Conservation (phyloP, 2,329 filamentous ascomycete genomes). For the Cordyceps javanica region DNA sequence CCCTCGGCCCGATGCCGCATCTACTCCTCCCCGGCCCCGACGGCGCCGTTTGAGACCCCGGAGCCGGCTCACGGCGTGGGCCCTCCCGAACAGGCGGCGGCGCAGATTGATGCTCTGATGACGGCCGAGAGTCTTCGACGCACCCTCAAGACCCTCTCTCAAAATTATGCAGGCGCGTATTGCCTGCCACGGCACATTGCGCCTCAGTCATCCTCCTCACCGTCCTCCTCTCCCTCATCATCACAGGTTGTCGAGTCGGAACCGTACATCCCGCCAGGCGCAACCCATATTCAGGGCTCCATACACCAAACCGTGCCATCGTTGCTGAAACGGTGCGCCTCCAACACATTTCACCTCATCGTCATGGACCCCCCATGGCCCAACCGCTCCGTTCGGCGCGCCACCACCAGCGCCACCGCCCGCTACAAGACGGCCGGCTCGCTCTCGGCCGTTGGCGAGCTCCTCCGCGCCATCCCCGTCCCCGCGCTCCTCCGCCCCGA, state of each 20-base stretch:
- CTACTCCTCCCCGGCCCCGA: conserved; percentile 38
- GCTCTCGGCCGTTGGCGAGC: conserved; percentile 38
- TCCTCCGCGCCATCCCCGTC: conserved; percentile 53
- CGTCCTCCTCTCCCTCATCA: not conserved
- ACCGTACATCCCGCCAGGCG: conserved; percentile 34
- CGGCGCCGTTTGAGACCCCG: conserved; percentile 43
- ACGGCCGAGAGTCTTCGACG: conserved; percentile 38
- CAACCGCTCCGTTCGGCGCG: conserved; percentile 64
- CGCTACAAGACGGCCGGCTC: conserved; percentile 40
- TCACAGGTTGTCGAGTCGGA: not conserved
- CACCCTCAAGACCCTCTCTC: conserved; percentile 31
- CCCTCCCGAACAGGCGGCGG: conserved; percentile 35
- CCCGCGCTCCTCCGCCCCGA: conserved; percentile 43
- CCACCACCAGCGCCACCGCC: conserved; percentile 39
- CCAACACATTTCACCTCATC: conserved; percentile 62
- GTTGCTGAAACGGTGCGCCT: conserved; percentile 39
- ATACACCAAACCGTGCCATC: conserved; percentile 34
- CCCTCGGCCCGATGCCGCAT: conserved; percentile 30
- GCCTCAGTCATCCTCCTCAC: conserved; percentile 11
- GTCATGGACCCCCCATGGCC: conserved; percentile 78
- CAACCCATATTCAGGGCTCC: conserved; percentile 42
- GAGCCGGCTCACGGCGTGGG: conserved; percentile 28
- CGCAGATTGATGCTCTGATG: conserved; percentile 51
- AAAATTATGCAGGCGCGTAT: conserved; percentile 36
- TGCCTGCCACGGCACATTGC: conserved; percentile 35